Evolutionary conservation across 2,329 filamentous ascomycete species (phyloP), one percentile per base, ranked within the genome.

Genomic region (Coleophoma eucalyptorum): DNA sequence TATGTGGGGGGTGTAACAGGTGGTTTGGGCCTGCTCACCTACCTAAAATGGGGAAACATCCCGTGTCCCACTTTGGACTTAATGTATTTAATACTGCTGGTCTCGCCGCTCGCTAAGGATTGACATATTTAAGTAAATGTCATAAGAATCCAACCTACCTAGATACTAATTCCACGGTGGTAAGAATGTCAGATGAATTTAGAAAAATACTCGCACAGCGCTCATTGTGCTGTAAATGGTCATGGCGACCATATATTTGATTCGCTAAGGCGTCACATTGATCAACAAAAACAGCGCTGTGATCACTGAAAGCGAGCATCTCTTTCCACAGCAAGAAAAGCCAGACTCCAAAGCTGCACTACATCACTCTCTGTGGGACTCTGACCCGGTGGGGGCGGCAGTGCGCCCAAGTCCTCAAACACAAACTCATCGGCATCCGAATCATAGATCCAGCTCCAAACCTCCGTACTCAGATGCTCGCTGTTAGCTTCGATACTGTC

Each of bases 371-470:
- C 78, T 46, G 58, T 64, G 1, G 72, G 67, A 48, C 61, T 66
- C 46, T 65, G 65, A 5, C 76, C 77, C 3, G 71, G 65, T 4
- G 73, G 72, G 31, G 77, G 70, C 5, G 75, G 72, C 50, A 83
- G 62, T 2, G 71, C 70, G 0, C 79, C 80, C 45, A 84, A 61
- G 20, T 78, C 75, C 48, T 71, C 72, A 42, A 75, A 73, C 34
- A 71, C 57, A 58, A 78, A 84, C 7, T 62, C 62, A 16, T 43
- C 57, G 40, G 48, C 41, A 2, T 65, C 73, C 53, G 75, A 66
- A 21, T 64, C 65, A 54, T 80, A 84, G 7, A 71, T 69, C 81
- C 81, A 86, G 46, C 76, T 81, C 83, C 83, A 86, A 0, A 86
- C 79, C 59, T 86, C 82, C 1, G 69, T 71, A 51, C 76, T 77